Evolutionary conservation across 2,329 filamentous ascomycete genomes (phyloP), one percentile per base, ranked within the genome.

Genomic region (Stemphylium vesicarium): DNA sequence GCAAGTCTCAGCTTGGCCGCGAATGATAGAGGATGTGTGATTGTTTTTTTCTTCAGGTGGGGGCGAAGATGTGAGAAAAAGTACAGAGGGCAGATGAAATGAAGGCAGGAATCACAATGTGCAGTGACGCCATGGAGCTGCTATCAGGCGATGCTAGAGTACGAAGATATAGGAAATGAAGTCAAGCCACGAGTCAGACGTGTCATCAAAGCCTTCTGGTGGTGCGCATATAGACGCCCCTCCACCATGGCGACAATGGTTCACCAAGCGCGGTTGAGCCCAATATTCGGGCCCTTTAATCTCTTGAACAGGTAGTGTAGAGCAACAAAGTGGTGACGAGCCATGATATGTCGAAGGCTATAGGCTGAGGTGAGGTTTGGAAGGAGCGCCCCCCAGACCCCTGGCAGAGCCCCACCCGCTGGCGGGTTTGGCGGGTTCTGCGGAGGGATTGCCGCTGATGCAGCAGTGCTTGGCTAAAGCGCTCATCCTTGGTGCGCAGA

Each of bases 121-220:
- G 63, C 60, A 59, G 49, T 50, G 51, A 45, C 22, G 56, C 57
- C 62, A 58, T 59, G 54, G 40, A 55, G 37, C 33, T 44, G 39
- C 33, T 42, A 50, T 26, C 37, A 49, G 49, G 62, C 56, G 56
- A 56, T 46, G 38, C 16, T 46, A 40, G 47, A 51, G 35, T 43
- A 33, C 26, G 32, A 57, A 57, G 63, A 64, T 62, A 63, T 60
- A 70, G 65, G 69, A 72, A 68, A 70, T 72, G 68, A 64, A 66
- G 64, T 55, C 65, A 66, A 65, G 70, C 61, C 66, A 64, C 69
- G 69, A 73, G 70, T 72, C 70, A 73, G 69, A 56, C 57, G 45
- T 60, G 56, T 66, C 62, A 65, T 68, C 61, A 61, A 68, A 65
- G 50, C 52, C 61, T 51, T 62, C 38, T 55, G 54, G 54, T 49